Base-by-base conservation (phyloP, 768 basidiomycete species). In the Pisolithus orientalis region DNA sequence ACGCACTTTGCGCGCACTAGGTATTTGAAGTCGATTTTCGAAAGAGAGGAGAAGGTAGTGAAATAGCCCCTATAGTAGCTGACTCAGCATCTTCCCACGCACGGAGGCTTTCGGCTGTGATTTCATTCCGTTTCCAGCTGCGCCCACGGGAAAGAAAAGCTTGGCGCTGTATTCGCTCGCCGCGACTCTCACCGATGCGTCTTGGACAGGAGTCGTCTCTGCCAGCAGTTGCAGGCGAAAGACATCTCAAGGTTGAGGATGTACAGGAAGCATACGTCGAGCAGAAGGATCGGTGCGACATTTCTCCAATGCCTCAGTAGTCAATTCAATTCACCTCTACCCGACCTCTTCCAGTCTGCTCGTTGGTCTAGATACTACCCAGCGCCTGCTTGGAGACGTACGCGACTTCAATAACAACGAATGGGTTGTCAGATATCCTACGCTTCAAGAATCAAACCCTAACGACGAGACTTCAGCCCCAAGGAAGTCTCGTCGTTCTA, bases 381-480 rank as follows among this genome's bases (percentile, higher is more conserved):
- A 82, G 60, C 60, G 71, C 10, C 78, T 97, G 43, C 73, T 96
- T 38, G 69, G 68, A 46, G 86, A 86, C 60, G 70, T 97, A 21
- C 80, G 81, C 46, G 72, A 74, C 47, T 96, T 95, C 75, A 96
- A 90, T 73, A 84, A 85, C 71, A 75, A 83, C 38, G 79, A 87
- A 57, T 96, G 92, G 94, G 79, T 89, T 25, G 83, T 97, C 14
- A 75, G 90, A 53, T 98, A 98, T 68, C 94, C 94, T 49, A 80
- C 80, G 62, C 73, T 94, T 51, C 72, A 74, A 29, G 78, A 83
- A 50, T 13, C 34, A 34, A 74, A 79, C 50, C 50, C 69, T 1
- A 59, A 56, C 13, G 58, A 68, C 2, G 51, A 57, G 10, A n/a
- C 65, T 11, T 47, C 70, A 14, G 14, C 34, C 1, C 59, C 68